Conservation (phyloP, 2,329 filamentous ascomycete genomes). For the Phaeophleospora eucalypticola region DNA sequence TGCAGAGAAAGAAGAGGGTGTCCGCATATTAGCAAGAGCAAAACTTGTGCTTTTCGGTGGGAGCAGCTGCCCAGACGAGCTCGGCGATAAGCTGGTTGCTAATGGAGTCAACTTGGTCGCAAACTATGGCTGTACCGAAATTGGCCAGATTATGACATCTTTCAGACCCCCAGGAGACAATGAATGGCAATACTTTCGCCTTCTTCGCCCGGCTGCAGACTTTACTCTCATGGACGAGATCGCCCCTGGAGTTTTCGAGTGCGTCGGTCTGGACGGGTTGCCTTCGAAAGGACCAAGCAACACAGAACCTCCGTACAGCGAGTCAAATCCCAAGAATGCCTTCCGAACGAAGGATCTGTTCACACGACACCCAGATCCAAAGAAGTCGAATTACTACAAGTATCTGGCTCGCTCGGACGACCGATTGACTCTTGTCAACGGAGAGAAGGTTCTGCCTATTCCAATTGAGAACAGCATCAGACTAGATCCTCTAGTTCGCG, state of each 20-base stretch:
- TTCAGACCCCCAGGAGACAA: conserved; percentile 51
- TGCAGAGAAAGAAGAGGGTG: conserved; percentile 54
- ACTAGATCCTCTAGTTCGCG: conserved; percentile 50
- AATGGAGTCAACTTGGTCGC: conserved; percentile 33
- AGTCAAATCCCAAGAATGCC: conserved; percentile 41
- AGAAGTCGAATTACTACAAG: conserved; percentile 43
- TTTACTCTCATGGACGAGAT: conserved; percentile 33
- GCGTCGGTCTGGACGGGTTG: conserved; percentile 36
- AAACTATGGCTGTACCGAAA: conserved; percentile 52
- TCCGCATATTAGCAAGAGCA: conserved; percentile 24
- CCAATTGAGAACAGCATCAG: conserved; percentile 53
- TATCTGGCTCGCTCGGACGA: conserved; percentile 47
- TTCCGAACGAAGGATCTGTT: conserved; percentile 52
- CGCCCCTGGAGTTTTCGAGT: conserved; percentile 40
- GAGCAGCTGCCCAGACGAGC: conserved; percentile 32
- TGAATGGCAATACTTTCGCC: conserved; percentile 56
- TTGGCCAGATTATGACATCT: conserved; percentile 59
- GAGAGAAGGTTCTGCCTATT: conserved; percentile 49
- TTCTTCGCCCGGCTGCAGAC: conserved; percentile 31
- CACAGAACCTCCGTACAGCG: conserved; percentile 30
- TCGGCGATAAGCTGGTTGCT: conserved; percentile 32
- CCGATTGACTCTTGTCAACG: conserved; percentile 46
- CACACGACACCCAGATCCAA: conserved; percentile 37
- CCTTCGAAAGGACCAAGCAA: conserved; percentile 41
- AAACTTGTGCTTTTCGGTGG: conserved; percentile 33